A percentile compares a stretch with the other conserved stretches of the same genome.
Evolutionary conservation across 129 eudicot genomes (phyloP).

Genomic region (Heracleum sosnowskyi): DNA sequence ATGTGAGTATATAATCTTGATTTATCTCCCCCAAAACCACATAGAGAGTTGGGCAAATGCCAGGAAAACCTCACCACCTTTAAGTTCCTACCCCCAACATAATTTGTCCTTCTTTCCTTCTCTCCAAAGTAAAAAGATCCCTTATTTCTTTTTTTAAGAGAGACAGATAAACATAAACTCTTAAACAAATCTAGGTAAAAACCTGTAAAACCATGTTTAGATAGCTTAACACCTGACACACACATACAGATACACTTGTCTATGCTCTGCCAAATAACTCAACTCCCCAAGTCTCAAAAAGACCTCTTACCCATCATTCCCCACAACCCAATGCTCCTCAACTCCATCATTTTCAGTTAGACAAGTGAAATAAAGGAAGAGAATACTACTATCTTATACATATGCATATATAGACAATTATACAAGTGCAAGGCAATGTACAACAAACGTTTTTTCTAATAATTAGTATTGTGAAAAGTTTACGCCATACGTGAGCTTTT

Average conservation of each 20-base stretch:
- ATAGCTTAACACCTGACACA: not conserved
- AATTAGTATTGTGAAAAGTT: no score
- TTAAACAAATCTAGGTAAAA: not conserved
- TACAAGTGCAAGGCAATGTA: no score
- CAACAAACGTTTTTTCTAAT: no score
- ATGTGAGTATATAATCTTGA: not conserved
- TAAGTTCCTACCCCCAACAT: conserved; percentile 3
- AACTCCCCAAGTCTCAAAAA: not conserved
- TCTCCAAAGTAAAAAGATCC: not conserved
- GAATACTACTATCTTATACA: no score
- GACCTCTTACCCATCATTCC: conserved; percentile 9
- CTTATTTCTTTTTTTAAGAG: not conserved
- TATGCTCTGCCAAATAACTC: not conserved
- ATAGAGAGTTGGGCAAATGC: not conserved
- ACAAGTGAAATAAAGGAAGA: not conserved
- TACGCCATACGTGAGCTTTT: no score
- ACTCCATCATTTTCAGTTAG: conserved; percentile 5
- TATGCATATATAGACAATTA: no score
- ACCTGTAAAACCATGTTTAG: not conserved
- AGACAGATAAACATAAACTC: not conserved
- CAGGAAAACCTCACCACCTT: not conserved
- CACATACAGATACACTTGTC: not conserved
- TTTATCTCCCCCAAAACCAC: not conserved
- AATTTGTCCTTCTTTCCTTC: not conserved
- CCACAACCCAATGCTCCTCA: conserved; percentile 1